Conservation (phyloP, 768 basidiomycete species). For the Leccinum disarticulatum region DNA sequence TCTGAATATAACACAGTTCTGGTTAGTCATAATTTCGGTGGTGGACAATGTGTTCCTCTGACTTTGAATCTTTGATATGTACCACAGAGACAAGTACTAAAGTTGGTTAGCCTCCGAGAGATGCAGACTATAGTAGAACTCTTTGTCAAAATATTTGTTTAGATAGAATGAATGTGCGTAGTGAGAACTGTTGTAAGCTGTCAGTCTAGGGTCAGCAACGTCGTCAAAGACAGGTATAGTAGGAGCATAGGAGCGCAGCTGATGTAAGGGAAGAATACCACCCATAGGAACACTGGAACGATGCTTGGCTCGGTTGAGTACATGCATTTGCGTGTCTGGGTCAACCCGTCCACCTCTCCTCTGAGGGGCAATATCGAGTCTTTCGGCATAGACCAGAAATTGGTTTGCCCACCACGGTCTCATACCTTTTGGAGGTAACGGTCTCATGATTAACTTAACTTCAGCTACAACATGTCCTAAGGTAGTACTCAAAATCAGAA, state of each 20-base stretch:
- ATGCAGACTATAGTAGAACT: background rate
- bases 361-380: background rate
- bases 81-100: too few relatives aligned
- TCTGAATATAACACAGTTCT: too few relatives aligned
- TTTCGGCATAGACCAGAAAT: background rate
- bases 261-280: background rate
- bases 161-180: background rate
- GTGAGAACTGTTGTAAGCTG: background rate
- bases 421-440: background rate
- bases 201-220: background rate
- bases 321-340: background rate
- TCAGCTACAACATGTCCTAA: background rate
- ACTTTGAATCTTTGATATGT: too few relatives aligned
- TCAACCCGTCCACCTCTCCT: background rate
- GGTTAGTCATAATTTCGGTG: too few relatives aligned
- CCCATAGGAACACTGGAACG: background rate
- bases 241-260: background rate
- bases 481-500: background rate
- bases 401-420: background rate
- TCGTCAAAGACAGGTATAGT: background rate
- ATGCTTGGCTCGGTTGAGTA: background rate
- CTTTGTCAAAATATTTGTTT: background rate
- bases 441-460: background rate
- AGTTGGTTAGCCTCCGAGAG: too few relatives aligned
- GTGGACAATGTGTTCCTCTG: too few relatives aligned